These are phyloP conservation scores for Acrocalymma vagum DNA, from an alignment of 2,329 filamentous ascomycete genomes.

Conservation along the genomic window DNA sequence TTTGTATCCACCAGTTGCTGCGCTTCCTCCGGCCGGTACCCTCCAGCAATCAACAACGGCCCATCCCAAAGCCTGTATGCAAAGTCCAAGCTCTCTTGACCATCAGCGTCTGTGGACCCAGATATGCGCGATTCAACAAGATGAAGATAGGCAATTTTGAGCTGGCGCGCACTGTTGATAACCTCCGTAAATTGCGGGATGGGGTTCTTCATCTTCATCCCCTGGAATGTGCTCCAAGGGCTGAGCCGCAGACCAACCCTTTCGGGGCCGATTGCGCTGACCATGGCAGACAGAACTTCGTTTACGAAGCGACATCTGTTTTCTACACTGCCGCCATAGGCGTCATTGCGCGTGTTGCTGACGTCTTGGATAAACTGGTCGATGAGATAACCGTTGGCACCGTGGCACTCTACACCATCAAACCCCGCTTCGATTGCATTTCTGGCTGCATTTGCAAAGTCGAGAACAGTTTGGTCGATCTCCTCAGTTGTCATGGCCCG, in stretches of 20 bases:
- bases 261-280: slow-evolving; percentile 60
- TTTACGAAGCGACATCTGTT: slow-evolving; percentile 61
- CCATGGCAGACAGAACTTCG: slow-evolving; percentile 61
- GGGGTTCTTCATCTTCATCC: slow-evolving; percentile 71
- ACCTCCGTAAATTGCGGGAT: slow-evolving; percentile 3
- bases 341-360: slow-evolving; percentile 60
- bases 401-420: slow-evolving; percentile 66
- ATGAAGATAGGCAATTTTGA: slow-evolving; percentile 59
- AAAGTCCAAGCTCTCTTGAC: slow-evolving; percentile 17
- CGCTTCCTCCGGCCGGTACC: slow-evolving; percentile 50
- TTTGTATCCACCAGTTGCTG: slow-evolving; percentile 48
- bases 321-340: slow-evolving; percentile 57
- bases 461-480: slow-evolving; percentile 39
- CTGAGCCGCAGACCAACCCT: slow-evolving; percentile 66
- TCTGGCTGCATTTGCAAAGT: slow-evolving; percentile 51
- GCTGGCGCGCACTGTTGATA: slow-evolving; percentile 15
- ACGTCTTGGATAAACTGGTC: slow-evolving; percentile 70
- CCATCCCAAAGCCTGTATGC: slow-evolving; percentile 12
- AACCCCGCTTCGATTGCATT: slow-evolving; percentile 60
- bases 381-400: slow-evolving; percentile 72
- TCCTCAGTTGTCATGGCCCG: slow-evolving; percentile 43
- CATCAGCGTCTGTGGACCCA: slow-evolving; percentile 47
- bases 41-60: slow-evolving; percentile 48
- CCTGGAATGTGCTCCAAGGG: slow-evolving; percentile 69
- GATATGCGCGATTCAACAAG: slow-evolving; percentile 64